These are phyloP conservation scores for Penicillium parvum DNA, from an alignment of 495 filamentous ascomycete genomes.

Conservation along the genomic window DNA sequence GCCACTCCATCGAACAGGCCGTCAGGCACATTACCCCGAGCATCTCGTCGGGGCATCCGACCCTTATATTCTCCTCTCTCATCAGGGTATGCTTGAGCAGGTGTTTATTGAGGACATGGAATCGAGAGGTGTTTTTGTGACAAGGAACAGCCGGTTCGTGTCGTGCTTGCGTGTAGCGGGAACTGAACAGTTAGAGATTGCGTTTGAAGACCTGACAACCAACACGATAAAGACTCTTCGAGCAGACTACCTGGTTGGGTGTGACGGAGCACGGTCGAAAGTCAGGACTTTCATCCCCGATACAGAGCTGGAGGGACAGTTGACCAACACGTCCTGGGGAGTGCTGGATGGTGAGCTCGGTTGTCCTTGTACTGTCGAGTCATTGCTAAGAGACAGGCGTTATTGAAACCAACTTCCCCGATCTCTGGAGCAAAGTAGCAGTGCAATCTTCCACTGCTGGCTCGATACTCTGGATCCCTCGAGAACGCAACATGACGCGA, in stretches of 20 bases:
- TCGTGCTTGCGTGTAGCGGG: slow-evolving; percentile 41
- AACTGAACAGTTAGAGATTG: slow-evolving; percentile 14
- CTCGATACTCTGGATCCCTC: slow-evolving; percentile 72
- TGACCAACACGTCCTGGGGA: slow-evolving; percentile 66
- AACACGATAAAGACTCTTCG: slow-evolving; percentile 10
- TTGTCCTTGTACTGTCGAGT: not conserved
- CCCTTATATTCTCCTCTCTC: slow-evolving; percentile 66
- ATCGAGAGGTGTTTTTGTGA: slow-evolving; percentile 52
- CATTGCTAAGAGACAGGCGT: slow-evolving; percentile 38
- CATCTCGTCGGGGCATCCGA: slow-evolving; percentile 67
- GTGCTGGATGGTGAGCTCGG: slow-evolving; percentile 59
- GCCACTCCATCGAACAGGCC: slow-evolving; percentile 57
- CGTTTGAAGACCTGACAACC: slow-evolving; percentile 20
- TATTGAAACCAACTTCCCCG: slow-evolving; percentile 70
- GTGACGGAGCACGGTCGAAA: slow-evolving; percentile 30
- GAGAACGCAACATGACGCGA: slow-evolving; percentile 69
- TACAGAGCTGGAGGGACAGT: slow-evolving; percentile 57
- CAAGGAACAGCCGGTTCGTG: slow-evolving; percentile 53
- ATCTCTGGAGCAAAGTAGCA: slow-evolving; percentile 66
- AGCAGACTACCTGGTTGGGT: slow-evolving; percentile 30
- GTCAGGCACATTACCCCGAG: slow-evolving; percentile 65
- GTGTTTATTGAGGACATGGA: slow-evolving; percentile 61
- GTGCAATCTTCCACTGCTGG: slow-evolving; percentile 64
- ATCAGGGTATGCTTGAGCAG: slow-evolving; percentile 71
- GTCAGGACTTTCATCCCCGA: slow-evolving; percentile 40